These are phyloP conservation scores for Ganoderma meredithae DNA, from an alignment of 1,284 basidiomycete species.

Conservation along the genomic window DNA sequence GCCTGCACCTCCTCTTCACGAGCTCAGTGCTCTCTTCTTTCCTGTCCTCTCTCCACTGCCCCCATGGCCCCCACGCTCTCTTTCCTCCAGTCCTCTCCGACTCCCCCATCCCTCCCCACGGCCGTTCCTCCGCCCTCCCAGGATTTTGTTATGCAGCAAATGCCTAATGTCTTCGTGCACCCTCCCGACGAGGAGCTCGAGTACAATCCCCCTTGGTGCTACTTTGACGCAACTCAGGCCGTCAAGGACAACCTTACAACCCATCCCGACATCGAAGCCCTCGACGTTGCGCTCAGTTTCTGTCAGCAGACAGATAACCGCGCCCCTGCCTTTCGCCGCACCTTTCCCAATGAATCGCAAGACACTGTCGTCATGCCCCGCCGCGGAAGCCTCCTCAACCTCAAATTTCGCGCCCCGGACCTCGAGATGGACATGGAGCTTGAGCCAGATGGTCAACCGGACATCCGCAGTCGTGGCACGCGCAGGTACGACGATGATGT, in stretches of 20 bases:
- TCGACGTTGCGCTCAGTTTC: constrained; percentile 50
- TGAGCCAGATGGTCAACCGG: constrained; percentile 28
- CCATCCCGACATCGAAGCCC: constrained; percentile 49
- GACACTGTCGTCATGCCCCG: constrained; percentile 45
- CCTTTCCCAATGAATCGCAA: constrained; percentile 36
- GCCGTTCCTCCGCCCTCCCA: constrained; percentile 36
- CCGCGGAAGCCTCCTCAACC: constrained; percentile 23
- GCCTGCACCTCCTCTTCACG: constrained; percentile 1
- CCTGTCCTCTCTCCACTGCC: constrained; percentile 25
- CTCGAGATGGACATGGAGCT: constrained; percentile 24
- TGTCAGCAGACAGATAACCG: constrained; percentile 43
- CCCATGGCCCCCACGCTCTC: constrained; percentile 40
- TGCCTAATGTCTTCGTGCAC: constrained; percentile 72
- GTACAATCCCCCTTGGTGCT: constrained; percentile 65
- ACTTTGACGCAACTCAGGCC: constrained; percentile 62
- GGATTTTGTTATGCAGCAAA: constrained; percentile 41
- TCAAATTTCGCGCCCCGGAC: constrained; percentile 5
- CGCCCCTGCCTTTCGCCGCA: constrained; percentile 42
- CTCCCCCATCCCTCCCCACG: constrained; percentile 27
- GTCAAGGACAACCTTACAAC: constrained; percentile 41
- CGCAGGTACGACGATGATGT: constrained; percentile 55
- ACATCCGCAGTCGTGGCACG: constrained; percentile 22
- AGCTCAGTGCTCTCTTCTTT: constrained; percentile 4
- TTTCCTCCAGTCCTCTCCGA: constrained; percentile 26
- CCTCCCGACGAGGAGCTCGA: constrained; percentile 75